These are phyloP conservation scores for Emiliania huxleyi DNA, from an alignment of 78 protist species.

Conservation along the genomic window DNA sequence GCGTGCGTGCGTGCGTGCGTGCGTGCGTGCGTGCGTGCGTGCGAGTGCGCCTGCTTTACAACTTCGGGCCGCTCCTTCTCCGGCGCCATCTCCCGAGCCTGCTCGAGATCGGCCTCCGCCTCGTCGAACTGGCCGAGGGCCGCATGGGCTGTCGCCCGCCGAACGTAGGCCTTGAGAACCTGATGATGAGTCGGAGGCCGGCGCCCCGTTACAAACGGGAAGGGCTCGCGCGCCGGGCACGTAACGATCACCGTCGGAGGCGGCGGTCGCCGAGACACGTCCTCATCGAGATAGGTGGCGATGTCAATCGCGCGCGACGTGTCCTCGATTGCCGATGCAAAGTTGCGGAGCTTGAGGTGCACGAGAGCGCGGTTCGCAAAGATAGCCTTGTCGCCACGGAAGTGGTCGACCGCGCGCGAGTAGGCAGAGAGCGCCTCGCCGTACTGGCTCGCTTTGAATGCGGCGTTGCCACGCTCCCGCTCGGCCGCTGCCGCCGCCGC, in stretches of 20 bases:
- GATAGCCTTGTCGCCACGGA: not conserved
- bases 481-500: not conserved
- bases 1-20: no score
- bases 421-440: not conserved
- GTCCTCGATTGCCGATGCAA: not conserved
- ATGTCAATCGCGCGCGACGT: not conserved
- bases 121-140: not conserved
- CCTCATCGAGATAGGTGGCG: not conserved
- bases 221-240: no score
- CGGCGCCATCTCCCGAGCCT: not conserved
- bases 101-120: not conserved
- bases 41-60: not conserved
- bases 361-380: not conserved
- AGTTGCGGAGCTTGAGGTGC: not conserved
- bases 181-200: no score
- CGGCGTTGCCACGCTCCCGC: not conserved
- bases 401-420: not conserved
- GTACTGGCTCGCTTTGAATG: not conserved
- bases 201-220: no score
- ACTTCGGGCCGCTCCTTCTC: not conserved
- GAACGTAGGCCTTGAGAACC: not conserved
- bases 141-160: not conserved
- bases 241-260: not conserved
- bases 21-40: no score
- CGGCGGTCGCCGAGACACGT: not conserved